Evolutionary conservation across 2,329 filamentous ascomycete species (phyloP).

Genomic region (Fusarium albosuccineum): DNA sequence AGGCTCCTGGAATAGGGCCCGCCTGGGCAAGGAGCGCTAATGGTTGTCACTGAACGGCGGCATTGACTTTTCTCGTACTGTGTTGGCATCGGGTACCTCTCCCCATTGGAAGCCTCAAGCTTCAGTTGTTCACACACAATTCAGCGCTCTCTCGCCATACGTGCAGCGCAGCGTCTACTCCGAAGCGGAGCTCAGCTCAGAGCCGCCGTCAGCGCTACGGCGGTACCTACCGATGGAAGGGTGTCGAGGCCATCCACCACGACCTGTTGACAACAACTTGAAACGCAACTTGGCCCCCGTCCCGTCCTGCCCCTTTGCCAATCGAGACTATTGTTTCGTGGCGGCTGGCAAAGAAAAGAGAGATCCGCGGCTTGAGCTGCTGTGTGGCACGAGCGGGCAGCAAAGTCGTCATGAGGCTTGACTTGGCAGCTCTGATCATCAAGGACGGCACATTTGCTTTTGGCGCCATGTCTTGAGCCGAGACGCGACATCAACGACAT

Average conservation of each 20-base stretch:
- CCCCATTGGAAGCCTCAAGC: neutral
- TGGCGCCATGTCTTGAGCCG: slow-evolving; percentile 24
- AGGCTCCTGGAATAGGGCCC: slow-evolving; percentile 35
- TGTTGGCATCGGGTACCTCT: neutral
- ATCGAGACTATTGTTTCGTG: slow-evolving; percentile 16
- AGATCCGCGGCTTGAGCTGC: neutral
- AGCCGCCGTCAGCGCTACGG: slow-evolving; percentile 32
- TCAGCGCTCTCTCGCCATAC: neutral
- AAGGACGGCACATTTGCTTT: neutral
- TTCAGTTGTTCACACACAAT: neutral
- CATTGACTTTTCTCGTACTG: neutral
- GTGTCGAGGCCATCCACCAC: slow-evolving; percentile 29
- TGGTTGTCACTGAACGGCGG: neutral
- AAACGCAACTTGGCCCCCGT: slow-evolving; percentile 28
- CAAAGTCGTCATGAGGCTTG: slow-evolving; percentile 21
- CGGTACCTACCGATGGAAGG: neutral
- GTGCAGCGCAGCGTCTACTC: slow-evolving; percentile 9
- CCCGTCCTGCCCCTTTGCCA: slow-evolving; percentile 15
- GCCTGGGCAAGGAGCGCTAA: slow-evolving; percentile 35
- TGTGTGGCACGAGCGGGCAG: neutral
- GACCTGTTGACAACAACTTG: slow-evolving; percentile 10
- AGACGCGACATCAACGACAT: slow-evolving; percentile 16
- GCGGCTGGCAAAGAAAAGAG: slow-evolving; percentile 11
- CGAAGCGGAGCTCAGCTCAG: slow-evolving; percentile 1
- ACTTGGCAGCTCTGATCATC: slow-evolving; percentile 15